These are phyloP conservation scores for Guadua angustifolia DNA, from an alignment of 176 grass and related monocot species.

Conservation along the genomic window DNA sequence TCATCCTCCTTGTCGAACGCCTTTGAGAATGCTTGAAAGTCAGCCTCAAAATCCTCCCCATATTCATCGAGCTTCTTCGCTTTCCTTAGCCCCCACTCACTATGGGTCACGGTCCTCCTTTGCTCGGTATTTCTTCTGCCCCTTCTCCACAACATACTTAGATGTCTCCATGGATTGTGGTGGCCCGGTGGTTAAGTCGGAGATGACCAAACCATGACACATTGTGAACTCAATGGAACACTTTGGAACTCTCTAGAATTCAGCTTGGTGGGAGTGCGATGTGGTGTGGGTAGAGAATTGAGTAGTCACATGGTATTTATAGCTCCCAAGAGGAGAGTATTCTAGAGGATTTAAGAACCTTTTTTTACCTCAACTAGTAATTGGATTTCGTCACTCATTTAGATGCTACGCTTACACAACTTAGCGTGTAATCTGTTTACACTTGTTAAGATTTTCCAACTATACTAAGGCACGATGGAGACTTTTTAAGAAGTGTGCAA, in stretches of 20 bases:
- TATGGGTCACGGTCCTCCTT: background rate
- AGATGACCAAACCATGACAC: background rate
- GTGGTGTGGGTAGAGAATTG: background rate
- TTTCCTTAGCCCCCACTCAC: background rate
- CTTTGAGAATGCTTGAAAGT: slow-evolving; percentile 41
- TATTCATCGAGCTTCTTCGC: background rate
- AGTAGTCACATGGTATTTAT: background rate
- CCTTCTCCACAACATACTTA: background rate
- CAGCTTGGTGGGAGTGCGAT: too few relatives aligned
- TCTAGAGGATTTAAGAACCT: background rate
- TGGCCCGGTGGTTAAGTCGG: background rate
- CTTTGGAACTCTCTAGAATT: background rate
- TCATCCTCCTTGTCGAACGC: slow-evolving; percentile 21
- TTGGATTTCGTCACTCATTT: background rate
- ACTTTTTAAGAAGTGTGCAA: background rate
- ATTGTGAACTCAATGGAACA: background rate
- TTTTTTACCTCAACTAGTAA: background rate
- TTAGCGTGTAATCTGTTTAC: background rate
- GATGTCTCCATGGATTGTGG: background rate
- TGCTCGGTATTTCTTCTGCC: background rate
- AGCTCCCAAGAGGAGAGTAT: background rate
- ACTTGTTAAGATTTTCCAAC: background rate
- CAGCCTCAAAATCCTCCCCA: slow-evolving; percentile 45
- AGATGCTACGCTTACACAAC: background rate
- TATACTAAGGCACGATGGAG: background rate